Base-by-base conservation (phyloP, 1,284 basidiomycete genomes). In the Ceratobasidium sp. region DNA sequence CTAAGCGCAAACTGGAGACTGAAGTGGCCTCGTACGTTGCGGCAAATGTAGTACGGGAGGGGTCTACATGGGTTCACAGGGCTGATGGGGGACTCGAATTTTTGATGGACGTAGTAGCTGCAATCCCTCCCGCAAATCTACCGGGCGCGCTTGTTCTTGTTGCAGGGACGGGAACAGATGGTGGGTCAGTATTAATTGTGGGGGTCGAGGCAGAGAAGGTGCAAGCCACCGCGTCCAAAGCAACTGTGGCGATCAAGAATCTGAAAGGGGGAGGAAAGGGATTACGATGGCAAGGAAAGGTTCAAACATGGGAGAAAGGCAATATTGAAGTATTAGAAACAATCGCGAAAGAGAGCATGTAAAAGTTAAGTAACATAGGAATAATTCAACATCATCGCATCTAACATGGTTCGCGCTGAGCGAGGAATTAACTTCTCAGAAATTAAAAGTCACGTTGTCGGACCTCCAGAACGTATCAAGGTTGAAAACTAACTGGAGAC, bases 211-310 rank as follows among this genome's bases (percentile, higher is more conserved):
- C 63, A 4, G 64, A 48, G 9, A 33, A 31, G 2, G 74, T 63
- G 8, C 63, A 69, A 59, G 56, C 4, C 8, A 19, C 27, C 8
- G 65, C 63, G 19, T 41, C 31, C 19, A 62, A 67, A 41, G 59
- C 59, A 0, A 45, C 50, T 7, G 17, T 36, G 27, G 36, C 44
- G 2, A n/a, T 65, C 9, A 51, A 53, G 41, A 44, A 44, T 41
- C 59, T 75, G 19, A 75, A 75, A 27, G 74, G 74, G 6, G 74
- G 74, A 17, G 74, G 74, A 7, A 69, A 71, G 36, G 74, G 56
- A n/a, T 19, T 27, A 17, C 41, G 66, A 31, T 75, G 74, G 74
- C 74, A 75, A 29, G 74, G 74, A 1, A 75, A 75, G 19, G 65
- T 54, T 3, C 47, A 63, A 19, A 24, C 29, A 24, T 73, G 71